Conservation (phyloP, 2,329 filamentous ascomycete genomes). For the Apiospora kogelbergensis region DNA sequence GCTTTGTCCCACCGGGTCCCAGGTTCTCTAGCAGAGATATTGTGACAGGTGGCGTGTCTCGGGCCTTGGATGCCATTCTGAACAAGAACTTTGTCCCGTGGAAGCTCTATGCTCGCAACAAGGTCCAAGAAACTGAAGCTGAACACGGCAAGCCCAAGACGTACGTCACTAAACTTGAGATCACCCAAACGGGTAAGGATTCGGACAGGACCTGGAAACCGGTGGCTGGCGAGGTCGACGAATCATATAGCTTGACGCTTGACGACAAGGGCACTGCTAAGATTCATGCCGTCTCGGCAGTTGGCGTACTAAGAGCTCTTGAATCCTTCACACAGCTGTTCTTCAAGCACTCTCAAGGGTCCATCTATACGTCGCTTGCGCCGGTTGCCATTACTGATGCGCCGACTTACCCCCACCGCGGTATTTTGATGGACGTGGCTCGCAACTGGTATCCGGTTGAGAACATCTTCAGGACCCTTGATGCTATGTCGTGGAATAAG, state of each 20-base stretch:
- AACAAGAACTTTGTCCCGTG: constrained; percentile 71
- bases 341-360: constrained; percentile 63
- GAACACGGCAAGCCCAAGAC: constrained; percentile 39
- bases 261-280: constrained; percentile 56
- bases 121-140: constrained; percentile 63
- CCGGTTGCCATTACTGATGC: constrained; percentile 72
- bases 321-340: constrained; percentile 80
- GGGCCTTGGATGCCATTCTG: constrained; percentile 65
- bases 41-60: constrained; percentile 56
- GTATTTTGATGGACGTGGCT: constrained; percentile 76
- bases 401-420: constrained; percentile 75
- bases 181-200: constrained; percentile 61
- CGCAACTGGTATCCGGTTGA: constrained; percentile 68
- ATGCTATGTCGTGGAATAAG: constrained; percentile 76
- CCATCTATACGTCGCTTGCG: constrained; percentile 67
- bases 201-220: constrained; percentile 57
- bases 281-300: constrained; percentile 65
- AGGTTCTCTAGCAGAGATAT: constrained; percentile 51
- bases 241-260: constrained; percentile 71
- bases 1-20: constrained; percentile 40
- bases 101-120: constrained; percentile 68
- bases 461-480: constrained; percentile 73
- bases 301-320: constrained; percentile 71
- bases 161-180: constrained; percentile 58
- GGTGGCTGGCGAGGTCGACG: constrained; percentile 64